phyloP scores from a whole-genome alignment of 495 filamentous ascomycete species.

The Penicillium coffeae region DNA sequence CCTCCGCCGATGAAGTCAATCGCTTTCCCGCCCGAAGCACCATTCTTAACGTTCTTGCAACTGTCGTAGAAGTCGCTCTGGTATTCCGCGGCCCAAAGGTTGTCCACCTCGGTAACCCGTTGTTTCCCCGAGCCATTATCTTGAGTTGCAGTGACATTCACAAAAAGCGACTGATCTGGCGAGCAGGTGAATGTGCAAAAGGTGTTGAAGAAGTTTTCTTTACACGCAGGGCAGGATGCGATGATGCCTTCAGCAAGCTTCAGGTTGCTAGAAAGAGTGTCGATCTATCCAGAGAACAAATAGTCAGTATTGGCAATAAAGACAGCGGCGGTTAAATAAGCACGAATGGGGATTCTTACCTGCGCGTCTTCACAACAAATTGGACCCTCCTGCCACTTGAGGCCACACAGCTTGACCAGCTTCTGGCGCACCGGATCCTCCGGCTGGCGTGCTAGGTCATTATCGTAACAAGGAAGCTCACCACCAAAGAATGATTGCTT shows the following conservation, averaged over 20 bases:
- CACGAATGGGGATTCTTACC: too few relatives aligned
- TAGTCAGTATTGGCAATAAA: not conserved
- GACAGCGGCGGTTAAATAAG: not conserved
- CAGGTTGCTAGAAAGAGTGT: conserved; percentile 72
- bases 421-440: conserved; percentile 64
- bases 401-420: conserved; percentile 80
- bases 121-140: conserved; percentile 60
- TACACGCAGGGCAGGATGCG: conserved; percentile 89
- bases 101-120: conserved; percentile 82
- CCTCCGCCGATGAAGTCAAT: conserved; percentile 96
- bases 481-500: conserved; percentile 82
- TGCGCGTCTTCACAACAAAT: conserved; percentile 85
- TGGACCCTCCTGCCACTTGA: conserved; percentile 73
- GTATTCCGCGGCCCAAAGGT: conserved; percentile 82
- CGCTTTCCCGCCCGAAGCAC: conserved; percentile 81
- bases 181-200: conserved; percentile 99
- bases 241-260: conserved; percentile 86
- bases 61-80: conserved; percentile 90
- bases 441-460: conserved; percentile 73
- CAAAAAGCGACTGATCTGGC: conserved; percentile 88
- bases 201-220: conserved; percentile 94
- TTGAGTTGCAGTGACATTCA: conserved; percentile 82
- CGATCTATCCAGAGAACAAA: conserved; percentile 50
- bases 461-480: conserved; percentile 91
- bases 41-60: conserved; percentile 98